Evolutionary conservation across 768 basidiomycete genomes (phyloP).

Genomic region (Lyophyllum decastes): DNA sequence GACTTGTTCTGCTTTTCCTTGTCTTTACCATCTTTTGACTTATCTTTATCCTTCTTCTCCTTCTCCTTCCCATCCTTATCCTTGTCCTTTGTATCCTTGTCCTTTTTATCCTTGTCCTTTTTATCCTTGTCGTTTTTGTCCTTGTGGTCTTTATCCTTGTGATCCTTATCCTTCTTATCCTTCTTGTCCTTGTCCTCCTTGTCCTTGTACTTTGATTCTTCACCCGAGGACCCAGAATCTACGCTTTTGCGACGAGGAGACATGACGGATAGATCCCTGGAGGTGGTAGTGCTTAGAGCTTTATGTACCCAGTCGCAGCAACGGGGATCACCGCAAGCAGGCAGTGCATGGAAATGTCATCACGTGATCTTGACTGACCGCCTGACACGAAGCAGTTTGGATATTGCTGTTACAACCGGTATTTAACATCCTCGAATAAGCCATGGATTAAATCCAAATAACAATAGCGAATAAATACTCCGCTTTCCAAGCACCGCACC

Average conservation of each 20-base stretch:
- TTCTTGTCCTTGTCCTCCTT: slow-evolving; percentile 25
- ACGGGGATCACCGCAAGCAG: too few relatives aligned
- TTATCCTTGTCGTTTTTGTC: slow-evolving; percentile 23
- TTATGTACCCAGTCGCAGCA: too few relatives aligned
- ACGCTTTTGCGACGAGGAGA: slow-evolving; percentile 28
- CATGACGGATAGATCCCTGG: neutral
- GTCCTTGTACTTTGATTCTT: slow-evolving; percentile 23
- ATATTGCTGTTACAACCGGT: too few relatives aligned
- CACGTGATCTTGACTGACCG: too few relatives aligned
- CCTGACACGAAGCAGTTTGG: too few relatives aligned
- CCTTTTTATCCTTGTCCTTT: slow-evolving; percentile 25
- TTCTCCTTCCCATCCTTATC: slow-evolving; percentile 25
- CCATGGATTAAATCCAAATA: too few relatives aligned
- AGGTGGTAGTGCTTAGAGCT: neutral
- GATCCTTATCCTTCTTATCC: slow-evolving; percentile 23
- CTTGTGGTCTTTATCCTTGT: slow-evolving; percentile 6
- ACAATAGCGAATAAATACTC: too few relatives aligned
- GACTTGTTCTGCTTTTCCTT: slow-evolving; percentile 16
- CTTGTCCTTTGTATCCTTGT: slow-evolving; percentile 24
- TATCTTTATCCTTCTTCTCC: slow-evolving; percentile 17
- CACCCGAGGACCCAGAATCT: slow-evolving; percentile 29
- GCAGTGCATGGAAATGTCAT: too few relatives aligned
- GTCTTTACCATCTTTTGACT: slow-evolving; percentile 10
- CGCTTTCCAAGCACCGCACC: neutral
- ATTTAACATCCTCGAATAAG: too few relatives aligned